These are phyloP conservation scores for Trichosporon sp. DNA, from an alignment of 1,284 basidiomycete species.

Conservation along the genomic window DNA sequence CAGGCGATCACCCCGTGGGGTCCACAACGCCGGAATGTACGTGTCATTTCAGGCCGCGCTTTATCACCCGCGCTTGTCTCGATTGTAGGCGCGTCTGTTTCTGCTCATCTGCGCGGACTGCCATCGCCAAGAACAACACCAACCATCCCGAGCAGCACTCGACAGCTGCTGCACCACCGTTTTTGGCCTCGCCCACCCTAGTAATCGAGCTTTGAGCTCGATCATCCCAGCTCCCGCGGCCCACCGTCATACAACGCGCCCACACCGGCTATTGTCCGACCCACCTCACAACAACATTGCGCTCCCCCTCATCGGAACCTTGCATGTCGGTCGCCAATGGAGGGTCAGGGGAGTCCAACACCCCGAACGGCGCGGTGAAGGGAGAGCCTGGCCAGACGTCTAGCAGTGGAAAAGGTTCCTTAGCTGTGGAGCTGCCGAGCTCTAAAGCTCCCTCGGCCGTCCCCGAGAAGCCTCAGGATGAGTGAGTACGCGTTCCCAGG, in stretches of 20 bases:
- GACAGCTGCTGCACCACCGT: neutral
- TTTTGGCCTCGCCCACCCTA: neutral
- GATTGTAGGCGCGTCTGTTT: slow-evolving; percentile 5
- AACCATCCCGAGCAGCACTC: neutral
- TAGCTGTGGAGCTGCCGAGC: neutral
- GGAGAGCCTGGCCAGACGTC: neutral
- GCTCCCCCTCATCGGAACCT: neutral
- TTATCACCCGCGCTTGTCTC: neutral
- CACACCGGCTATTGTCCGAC: neutral
- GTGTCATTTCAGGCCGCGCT: neutral
- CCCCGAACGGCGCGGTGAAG: neutral
- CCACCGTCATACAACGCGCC: neutral
- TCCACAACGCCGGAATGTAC: neutral
- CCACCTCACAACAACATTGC: neutral
- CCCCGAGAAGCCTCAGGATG: slow-evolving; percentile 28
- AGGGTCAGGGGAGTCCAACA: neutral
- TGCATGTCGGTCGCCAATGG: slow-evolving; percentile 5
- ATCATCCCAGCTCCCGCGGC: neutral
- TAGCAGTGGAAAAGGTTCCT: neutral
- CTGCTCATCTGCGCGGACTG: slow-evolving; percentile 3
- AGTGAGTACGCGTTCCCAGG: slow-evolving; percentile 29
- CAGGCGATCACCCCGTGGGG: slow-evolving; percentile 3
- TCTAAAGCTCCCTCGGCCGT: slow-evolving; percentile 7
- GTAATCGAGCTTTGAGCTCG: neutral
- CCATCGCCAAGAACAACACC: neutral